Evolutionary conservation across 805 yeast species (phyloP).

Genomic region (Starmerella ratchasimensis): DNA sequence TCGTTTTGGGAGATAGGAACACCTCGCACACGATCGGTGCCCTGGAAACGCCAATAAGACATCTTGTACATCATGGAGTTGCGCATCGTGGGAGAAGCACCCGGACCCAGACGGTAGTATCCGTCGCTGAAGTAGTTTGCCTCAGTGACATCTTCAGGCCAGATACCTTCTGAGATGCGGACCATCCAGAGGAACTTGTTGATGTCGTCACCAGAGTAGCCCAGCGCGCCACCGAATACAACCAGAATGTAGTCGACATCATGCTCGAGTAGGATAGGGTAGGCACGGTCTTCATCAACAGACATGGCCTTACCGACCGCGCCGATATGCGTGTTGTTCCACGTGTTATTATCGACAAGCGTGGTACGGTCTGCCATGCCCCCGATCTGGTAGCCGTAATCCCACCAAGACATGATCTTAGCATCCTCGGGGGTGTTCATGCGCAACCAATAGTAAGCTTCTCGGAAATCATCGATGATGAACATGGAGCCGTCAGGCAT

Average conservation of each 20-base stretch:
- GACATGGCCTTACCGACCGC: slow-evolving; percentile 98
- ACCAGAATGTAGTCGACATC: slow-evolving; percentile 92
- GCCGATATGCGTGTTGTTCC: slow-evolving; percentile 99
- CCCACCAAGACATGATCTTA: slow-evolving; percentile 99
- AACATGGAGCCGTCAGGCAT: slow-evolving; percentile 73
- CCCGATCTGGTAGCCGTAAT: slow-evolving; percentile 98
- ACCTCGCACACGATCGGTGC: slow-evolving; percentile 71
- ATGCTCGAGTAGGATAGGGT: slow-evolving; percentile 72
- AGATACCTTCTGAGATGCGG: slow-evolving; percentile 93
- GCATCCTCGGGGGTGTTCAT: slow-evolving; percentile 97
- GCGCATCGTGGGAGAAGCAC: slow-evolving; percentile 74
- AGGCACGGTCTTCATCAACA: slow-evolving; percentile 73
- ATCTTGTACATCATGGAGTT: slow-evolving; percentile 88
- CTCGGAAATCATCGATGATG: slow-evolving; percentile 92
- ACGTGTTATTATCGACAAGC: slow-evolving; percentile 93
- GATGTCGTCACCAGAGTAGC: slow-evolving; percentile 90
- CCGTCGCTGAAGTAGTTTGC: slow-evolving; percentile 75
- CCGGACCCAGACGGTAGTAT: slow-evolving; percentile 73
- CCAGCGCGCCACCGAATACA: slow-evolving; percentile 86
- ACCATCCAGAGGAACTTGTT: slow-evolving; percentile 99
- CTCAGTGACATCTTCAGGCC: slow-evolving; percentile 97
- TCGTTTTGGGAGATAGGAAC: slow-evolving; percentile 47
- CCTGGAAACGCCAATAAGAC: slow-evolving; percentile 74
- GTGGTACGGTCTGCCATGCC: slow-evolving; percentile 99
- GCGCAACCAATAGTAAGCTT: slow-evolving; percentile 96